phyloP scores from a whole-genome alignment of 306 rosid species.

The Malus fusca region DNA sequence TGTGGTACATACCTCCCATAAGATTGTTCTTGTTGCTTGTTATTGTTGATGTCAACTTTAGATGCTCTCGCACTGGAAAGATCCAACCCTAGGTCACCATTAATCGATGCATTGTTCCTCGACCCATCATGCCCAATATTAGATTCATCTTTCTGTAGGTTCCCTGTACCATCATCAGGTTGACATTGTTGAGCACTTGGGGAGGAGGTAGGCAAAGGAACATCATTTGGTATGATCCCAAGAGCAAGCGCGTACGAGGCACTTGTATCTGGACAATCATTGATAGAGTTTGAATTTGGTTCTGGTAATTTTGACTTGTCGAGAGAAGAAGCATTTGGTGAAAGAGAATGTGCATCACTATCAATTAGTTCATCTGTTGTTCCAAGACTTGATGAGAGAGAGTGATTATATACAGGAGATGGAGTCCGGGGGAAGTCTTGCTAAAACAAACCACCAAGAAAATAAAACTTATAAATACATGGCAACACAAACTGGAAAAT shows the following conservation, averaged over 20 bases:
- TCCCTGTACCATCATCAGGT: slow-evolving; percentile 16
- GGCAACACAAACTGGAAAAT: not conserved
- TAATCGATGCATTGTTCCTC: slow-evolving; percentile 17
- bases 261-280: slow-evolving; percentile 18
- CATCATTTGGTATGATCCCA: slow-evolving; percentile 8
- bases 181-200: slow-evolving; percentile 3
- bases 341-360: slow-evolving; percentile 26
- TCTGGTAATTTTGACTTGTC: slow-evolving; percentile 29
- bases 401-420: slow-evolving; percentile 50
- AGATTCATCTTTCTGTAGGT: slow-evolving; percentile 17
- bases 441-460: slow-evolving; percentile 25
- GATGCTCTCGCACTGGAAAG: slow-evolving; percentile 20
- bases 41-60: slow-evolving; percentile 14
- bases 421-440: slow-evolving; percentile 66
- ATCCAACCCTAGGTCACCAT: slow-evolving; percentile 17
- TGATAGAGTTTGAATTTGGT: slow-evolving; percentile 23
- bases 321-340: slow-evolving; percentile 22
- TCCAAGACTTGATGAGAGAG: slow-evolving; percentile 35
- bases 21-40: slow-evolving; percentile 18
- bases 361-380: slow-evolving; percentile 37
- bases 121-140: slow-evolving; percentile 13
- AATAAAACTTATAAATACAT: not conserved
- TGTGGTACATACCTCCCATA: slow-evolving; percentile 19
- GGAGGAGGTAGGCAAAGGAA: slow-evolving; percentile 19
- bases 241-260: slow-evolving; percentile 10